A percentile compares a stretch with the other conserved stretches of the same genome.
These are phyloP conservation scores for Cephaloascus albidus DNA, from an alignment of 805 yeast species.

Conservation along the genomic window DNA sequence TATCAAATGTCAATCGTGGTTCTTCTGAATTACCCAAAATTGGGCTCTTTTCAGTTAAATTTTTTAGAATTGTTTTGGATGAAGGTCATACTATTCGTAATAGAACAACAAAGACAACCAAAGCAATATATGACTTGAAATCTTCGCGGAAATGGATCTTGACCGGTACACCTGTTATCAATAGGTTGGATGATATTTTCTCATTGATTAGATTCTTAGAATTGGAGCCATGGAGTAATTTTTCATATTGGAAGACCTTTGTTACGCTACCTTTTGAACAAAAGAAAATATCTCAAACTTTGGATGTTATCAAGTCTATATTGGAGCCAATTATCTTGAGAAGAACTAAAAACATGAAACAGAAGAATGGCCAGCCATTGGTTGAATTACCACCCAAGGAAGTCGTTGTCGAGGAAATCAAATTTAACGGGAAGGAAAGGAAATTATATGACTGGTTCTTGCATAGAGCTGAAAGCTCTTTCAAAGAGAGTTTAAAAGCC, in stretches of 20 bases:
- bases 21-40: slow-evolving; percentile 7
- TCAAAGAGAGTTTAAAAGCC: slow-evolving; percentile 44
- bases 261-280: slow-evolving; percentile 78
- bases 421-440: slow-evolving; percentile 58
- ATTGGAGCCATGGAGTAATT: slow-evolving; percentile 85
- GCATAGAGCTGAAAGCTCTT: slow-evolving; percentile 54
- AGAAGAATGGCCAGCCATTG: slow-evolving; percentile 58
- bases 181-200: slow-evolving; percentile 78
- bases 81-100: slow-evolving; percentile 90
- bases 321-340: slow-evolving; percentile 76
- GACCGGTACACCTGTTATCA: slow-evolving; percentile 91
- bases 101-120: slow-evolving; percentile 67
- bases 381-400: slow-evolving; percentile 74
- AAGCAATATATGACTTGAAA: slow-evolving; percentile 58
- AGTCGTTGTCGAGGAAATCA: slow-evolving; percentile 57
- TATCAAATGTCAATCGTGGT: slow-evolving; percentile 14
- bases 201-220: slow-evolving; percentile 66
- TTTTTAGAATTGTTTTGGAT: slow-evolving; percentile 71
- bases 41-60: slow-evolving; percentile 66
- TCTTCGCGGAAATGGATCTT: slow-evolving; percentile 72
- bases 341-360: slow-evolving; percentile 81
- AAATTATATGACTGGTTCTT: slow-evolving; percentile 61
- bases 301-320: slow-evolving; percentile 77
- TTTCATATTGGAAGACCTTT: slow-evolving; percentile 81
- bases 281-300: slow-evolving; percentile 58